Evolutionary conservation across 257 asterid genomes (phyloP).

Genomic region (Avicennia marina): DNA sequence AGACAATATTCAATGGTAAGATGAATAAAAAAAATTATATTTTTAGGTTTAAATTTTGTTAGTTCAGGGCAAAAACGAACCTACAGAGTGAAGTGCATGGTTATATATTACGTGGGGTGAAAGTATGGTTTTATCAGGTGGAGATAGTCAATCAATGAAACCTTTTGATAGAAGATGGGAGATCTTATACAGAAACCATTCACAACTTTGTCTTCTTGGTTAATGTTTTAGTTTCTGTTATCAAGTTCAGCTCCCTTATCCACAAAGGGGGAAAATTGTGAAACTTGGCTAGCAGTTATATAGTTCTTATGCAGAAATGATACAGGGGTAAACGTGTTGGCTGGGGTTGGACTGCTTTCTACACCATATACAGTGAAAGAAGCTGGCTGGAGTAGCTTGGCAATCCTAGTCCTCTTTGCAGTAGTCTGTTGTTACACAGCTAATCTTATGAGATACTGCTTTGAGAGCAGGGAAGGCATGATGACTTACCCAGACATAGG

Average conservation of each 20-base stretch:
- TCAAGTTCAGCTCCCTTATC: neutral
- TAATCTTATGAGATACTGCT: constrained; percentile 67
- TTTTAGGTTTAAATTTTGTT: neutral
- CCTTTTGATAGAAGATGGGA: too few relatives aligned
- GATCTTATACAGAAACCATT: too few relatives aligned
- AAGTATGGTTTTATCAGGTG: too few relatives aligned
- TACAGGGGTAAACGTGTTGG: constrained; percentile 72
- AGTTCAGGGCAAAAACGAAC: neutral
- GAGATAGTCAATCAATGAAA: too few relatives aligned
- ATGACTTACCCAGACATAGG: constrained; percentile 76
- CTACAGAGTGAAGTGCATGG: too few relatives aligned
- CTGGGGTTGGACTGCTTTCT: constrained; percentile 82
- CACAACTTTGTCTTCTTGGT: too few relatives aligned
- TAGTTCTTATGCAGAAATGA: constrained; percentile 1
- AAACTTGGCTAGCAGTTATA: neutral
- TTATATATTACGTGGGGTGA: too few relatives aligned
- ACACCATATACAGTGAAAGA: constrained; percentile 64
- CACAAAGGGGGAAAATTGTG: neutral
- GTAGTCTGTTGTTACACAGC: constrained; percentile 75
- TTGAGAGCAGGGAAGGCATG: constrained; percentile 65
- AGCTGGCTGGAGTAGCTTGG: constrained; percentile 79
- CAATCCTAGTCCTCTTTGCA: constrained; percentile 56
- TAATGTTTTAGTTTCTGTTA: neutral
- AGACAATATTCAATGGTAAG: constrained; percentile 76
- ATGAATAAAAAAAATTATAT: neutral